Conservation (phyloP, 1,284 basidiomycete species). For the Moniliella sp. region DNA sequence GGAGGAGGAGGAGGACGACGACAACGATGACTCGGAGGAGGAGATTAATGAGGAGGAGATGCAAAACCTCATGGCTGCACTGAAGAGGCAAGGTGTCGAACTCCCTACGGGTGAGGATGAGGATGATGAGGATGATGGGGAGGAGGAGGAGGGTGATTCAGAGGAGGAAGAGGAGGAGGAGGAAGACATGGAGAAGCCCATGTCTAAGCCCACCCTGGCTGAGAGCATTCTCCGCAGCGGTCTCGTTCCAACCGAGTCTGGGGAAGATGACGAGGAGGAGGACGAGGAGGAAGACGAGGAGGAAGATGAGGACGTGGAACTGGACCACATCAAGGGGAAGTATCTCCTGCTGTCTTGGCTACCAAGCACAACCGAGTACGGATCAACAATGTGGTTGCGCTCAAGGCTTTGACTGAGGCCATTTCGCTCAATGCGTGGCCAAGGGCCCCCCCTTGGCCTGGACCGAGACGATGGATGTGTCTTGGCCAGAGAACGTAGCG, state of each 20-base stretch:
- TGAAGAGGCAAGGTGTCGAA: no score
- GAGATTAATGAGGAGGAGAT: no score
- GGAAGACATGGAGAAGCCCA: slow-evolving; percentile 2
- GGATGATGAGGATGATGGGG: no score
- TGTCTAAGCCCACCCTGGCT: slow-evolving; percentile 18
- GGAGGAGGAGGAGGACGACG: no score
- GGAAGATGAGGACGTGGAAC: slow-evolving; percentile 8
- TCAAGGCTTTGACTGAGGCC: slow-evolving; percentile 16
- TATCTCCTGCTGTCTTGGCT: slow-evolving; percentile 14
- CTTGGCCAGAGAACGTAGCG: slow-evolving; percentile 10
- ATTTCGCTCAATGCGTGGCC: slow-evolving; percentile 8
- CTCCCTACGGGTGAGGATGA: no score
- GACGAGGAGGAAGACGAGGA: no score
- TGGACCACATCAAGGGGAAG: no score
- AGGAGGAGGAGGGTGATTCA: no score
- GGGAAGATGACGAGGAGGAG: slow-evolving; percentile 11
- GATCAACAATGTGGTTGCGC: slow-evolving; percentile 22
- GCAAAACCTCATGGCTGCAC: no score
- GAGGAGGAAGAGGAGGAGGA: slow-evolving; percentile 3
- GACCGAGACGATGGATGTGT: slow-evolving; percentile 27
- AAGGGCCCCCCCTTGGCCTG: slow-evolving; percentile 16
- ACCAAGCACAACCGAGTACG: slow-evolving; percentile 19
- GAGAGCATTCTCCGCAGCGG: slow-evolving; percentile 24
- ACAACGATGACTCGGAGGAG: no score
- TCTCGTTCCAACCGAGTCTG: slow-evolving; percentile 12